Conservation (phyloP, 306 rosid species). For the Crotalaria pallida region DNA sequence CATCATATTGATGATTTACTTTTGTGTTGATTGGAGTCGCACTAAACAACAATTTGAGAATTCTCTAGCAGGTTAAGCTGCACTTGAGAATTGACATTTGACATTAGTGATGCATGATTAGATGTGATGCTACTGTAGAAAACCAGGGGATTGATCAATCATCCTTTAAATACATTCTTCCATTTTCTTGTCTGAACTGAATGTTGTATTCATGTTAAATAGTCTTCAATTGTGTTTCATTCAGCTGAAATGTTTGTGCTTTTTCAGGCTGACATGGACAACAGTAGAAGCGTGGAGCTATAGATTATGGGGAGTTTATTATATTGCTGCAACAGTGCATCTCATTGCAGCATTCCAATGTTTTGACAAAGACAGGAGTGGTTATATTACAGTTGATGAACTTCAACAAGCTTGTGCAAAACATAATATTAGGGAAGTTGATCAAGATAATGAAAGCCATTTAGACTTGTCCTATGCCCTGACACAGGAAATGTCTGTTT, state of each 20-base stretch:
- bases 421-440: slow-evolving; percentile 86
- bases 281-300: slow-evolving; percentile 92
- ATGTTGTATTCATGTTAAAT: slow-evolving; percentile 11
- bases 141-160: background rate
- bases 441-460: slow-evolving; percentile 86
- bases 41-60: too few relatives aligned
- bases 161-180: background rate
- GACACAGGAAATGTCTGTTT: slow-evolving; percentile 6
- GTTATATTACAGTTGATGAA: slow-evolving; percentile 94
- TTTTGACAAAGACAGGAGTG: slow-evolving; percentile 92
- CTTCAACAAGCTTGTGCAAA: slow-evolving; percentile 93
- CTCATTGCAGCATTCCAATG: slow-evolving; percentile 85
- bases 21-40: too few relatives aligned
- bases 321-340: slow-evolving; percentile 92
- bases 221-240: slow-evolving; percentile 4
- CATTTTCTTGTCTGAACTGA: background rate
- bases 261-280: slow-evolving; percentile 93
- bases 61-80: too few relatives aligned
- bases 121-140: slow-evolving; percentile 12
- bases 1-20: too few relatives aligned
- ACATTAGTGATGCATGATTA: background rate
- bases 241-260: slow-evolving; percentile 33
- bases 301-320: slow-evolving; percentile 96
- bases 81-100: slow-evolving; percentile 16
- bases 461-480: background rate